Evolutionary conservation across 306 rosid species (phyloP).

Genomic region (Biancaea sappan): DNA sequence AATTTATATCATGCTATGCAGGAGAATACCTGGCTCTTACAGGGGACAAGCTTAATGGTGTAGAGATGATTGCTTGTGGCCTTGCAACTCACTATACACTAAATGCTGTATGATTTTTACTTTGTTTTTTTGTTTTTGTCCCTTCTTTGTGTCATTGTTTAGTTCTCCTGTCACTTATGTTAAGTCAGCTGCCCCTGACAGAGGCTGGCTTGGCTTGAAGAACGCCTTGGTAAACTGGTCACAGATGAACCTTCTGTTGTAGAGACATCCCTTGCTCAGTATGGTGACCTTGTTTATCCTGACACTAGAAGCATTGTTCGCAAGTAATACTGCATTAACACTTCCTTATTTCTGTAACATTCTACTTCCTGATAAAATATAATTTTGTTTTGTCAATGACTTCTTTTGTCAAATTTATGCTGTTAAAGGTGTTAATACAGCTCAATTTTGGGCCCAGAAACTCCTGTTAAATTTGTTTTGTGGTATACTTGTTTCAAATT

Average conservation of each 20-base stretch:
- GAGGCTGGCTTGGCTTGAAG: constrained; percentile 82
- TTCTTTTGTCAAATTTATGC: background rate
- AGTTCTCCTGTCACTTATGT: constrained; percentile 31
- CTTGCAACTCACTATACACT: constrained; percentile 86
- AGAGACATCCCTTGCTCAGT: constrained; percentile 79
- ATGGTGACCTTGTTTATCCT: constrained; percentile 88
- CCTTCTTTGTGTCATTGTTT: constrained; percentile 12
- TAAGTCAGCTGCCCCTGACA: constrained; percentile 43
- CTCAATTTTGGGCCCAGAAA: constrained; percentile 18
- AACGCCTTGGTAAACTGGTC: constrained; percentile 77
- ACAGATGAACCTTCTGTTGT: constrained; percentile 84
- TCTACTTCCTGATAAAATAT: background rate
- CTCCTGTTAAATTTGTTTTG: background rate
- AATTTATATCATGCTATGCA: constrained; percentile 40
- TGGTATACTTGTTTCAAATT: constrained; percentile 13
- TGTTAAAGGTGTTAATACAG: background rate
- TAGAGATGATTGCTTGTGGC: constrained; percentile 92
- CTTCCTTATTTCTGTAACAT: constrained; percentile 28
- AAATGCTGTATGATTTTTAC: constrained; percentile 63
- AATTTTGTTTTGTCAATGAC: background rate
- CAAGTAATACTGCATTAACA: constrained; percentile 59
- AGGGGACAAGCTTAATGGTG: constrained; percentile 95
- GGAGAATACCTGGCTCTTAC: constrained; percentile 98
- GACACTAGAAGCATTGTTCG: constrained; percentile 67
- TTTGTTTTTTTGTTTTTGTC: constrained; percentile 5